Evolutionary conservation across 1,284 basidiomycete species (phyloP).

Genomic region (Inonotus obliquus): DNA sequence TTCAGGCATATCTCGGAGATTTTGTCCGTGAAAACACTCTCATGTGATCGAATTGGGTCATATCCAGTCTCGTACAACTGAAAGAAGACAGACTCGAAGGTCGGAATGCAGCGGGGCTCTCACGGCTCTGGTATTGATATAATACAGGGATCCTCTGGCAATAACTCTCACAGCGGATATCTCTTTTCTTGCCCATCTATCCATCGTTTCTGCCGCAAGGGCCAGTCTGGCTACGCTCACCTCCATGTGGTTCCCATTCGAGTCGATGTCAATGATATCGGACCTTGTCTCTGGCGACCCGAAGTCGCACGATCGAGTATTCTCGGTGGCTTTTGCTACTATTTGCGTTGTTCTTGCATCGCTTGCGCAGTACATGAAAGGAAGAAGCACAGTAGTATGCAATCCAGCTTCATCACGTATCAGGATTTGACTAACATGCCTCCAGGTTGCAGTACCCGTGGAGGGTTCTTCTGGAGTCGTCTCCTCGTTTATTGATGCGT

Average conservation of each 20-base stretch:
- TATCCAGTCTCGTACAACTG: too few species aligned
- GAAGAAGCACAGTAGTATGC: neutral
- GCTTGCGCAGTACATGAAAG: neutral
- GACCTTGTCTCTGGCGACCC: neutral
- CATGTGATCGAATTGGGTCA: too few species aligned
- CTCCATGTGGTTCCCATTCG: neutral
- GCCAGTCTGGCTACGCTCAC: neutral
- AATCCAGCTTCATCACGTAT: neutral
- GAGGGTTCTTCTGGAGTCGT: constrained; percentile 3
- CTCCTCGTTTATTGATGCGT: constrained; percentile 7
- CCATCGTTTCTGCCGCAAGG: neutral
- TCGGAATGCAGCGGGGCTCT: too few species aligned
- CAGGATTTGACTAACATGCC: neutral
- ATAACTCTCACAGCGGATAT: too few species aligned
- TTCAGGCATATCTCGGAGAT: too few species aligned
- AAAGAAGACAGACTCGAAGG: too few species aligned
- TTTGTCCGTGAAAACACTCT: too few species aligned
- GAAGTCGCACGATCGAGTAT: neutral
- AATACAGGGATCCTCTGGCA: too few species aligned
- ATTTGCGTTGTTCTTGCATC: neutral
- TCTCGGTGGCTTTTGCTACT: neutral
- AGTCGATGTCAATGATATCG: too few species aligned
- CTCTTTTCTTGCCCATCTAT: too few species aligned
- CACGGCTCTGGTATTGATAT: too few species aligned
- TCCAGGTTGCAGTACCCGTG: constrained; percentile 4